These are phyloP conservation scores for Datura wrightii DNA, from an alignment of 257 asterid species.

Conservation along the genomic window DNA sequence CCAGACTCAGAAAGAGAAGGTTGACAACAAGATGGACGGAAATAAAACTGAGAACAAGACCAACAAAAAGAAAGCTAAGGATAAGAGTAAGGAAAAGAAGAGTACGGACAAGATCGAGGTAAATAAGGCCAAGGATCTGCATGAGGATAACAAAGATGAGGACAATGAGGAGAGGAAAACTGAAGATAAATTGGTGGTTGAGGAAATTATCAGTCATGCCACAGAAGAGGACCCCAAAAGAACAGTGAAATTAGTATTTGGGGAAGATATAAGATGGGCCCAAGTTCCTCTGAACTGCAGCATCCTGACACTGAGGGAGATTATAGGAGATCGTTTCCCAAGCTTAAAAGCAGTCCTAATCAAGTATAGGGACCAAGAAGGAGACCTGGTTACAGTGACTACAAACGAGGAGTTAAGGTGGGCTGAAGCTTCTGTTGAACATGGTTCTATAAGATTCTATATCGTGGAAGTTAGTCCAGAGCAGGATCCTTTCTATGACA, in stretches of 20 bases:
- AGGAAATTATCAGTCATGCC: constrained; percentile 50
- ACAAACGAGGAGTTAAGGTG: constrained; percentile 75
- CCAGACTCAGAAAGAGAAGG: constrained; percentile 16
- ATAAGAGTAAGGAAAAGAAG: constrained; percentile 18
- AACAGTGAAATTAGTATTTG: constrained; percentile 70
- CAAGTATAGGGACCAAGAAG: constrained; percentile 87
- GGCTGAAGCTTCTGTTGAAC: constrained; percentile 75
- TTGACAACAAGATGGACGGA: constrained; percentile 24
- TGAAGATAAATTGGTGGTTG: constrained; percentile 64
- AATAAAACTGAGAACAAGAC: constrained; percentile 38
- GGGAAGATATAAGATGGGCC: constrained; percentile 92
- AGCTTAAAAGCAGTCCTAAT: constrained; percentile 59
- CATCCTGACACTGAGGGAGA: constrained; percentile 62
- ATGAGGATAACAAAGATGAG: constrained; percentile 35
- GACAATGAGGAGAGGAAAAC: constrained; percentile 30
- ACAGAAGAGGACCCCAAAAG: constrained; percentile 52
- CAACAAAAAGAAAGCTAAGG: constrained; percentile 22
- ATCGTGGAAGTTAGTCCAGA: constrained; percentile 69
- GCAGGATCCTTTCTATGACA: constrained; percentile 65
- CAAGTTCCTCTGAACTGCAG: constrained; percentile 68
- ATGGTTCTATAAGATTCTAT: constrained; percentile 67
- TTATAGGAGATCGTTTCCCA: constrained; percentile 64
- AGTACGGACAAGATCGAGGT: constrained; percentile 22
- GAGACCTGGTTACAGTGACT: constrained; percentile 86
- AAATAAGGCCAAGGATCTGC: background rate